Conservation (phyloP, 2,329 filamentous ascomycete genomes). For the Arachnomyces sp. region DNA sequence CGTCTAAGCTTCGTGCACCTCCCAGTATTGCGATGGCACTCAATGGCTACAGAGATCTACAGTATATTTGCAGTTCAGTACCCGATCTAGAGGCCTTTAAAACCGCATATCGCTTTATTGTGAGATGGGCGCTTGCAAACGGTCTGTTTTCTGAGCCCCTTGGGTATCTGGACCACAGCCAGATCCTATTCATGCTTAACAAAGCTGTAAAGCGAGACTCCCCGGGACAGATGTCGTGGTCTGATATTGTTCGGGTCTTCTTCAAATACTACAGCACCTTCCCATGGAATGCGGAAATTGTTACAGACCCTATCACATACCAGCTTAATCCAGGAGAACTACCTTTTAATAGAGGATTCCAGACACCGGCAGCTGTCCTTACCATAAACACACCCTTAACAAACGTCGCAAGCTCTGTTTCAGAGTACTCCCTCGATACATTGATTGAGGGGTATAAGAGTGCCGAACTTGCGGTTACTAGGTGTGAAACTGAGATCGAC, state of each 20-base stretch:
- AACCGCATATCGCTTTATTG: slow-evolving; percentile 51
- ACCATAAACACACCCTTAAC: slow-evolving; percentile 54
- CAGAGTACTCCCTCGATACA: slow-evolving; percentile 44
- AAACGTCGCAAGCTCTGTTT: slow-evolving; percentile 51
- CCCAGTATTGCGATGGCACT: too few species aligned
- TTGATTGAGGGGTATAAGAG: slow-evolving; percentile 45
- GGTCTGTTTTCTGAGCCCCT: slow-evolving; percentile 59
- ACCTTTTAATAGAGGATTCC: too few species aligned
- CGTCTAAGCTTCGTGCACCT: too few species aligned
- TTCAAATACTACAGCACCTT: slow-evolving; percentile 56
- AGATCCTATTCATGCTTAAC: slow-evolving; percentile 54
- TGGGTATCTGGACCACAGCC: slow-evolving; percentile 57
- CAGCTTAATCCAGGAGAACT: not conserved
- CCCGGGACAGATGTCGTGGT: slow-evolving; percentile 29
- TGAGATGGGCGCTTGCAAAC: slow-evolving; percentile 52
- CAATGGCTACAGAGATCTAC: slow-evolving; percentile 46
- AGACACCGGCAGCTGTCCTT: slow-evolving; percentile 49
- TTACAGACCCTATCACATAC: slow-evolving; percentile 52
- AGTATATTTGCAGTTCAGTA: slow-evolving; percentile 52
- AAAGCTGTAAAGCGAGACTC: slow-evolving; percentile 50
- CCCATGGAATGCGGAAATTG: slow-evolving; percentile 48
- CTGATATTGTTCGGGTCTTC: slow-evolving; percentile 51
- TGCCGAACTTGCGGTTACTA: slow-evolving; percentile 24
- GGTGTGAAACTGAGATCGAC: too few species aligned
- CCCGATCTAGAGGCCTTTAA: slow-evolving; percentile 53